Evolutionary conservation across 495 filamentous ascomycete genomes (phyloP), one percentile per base, ranked within the genome.

Genomic region (Penicillium lagena): DNA sequence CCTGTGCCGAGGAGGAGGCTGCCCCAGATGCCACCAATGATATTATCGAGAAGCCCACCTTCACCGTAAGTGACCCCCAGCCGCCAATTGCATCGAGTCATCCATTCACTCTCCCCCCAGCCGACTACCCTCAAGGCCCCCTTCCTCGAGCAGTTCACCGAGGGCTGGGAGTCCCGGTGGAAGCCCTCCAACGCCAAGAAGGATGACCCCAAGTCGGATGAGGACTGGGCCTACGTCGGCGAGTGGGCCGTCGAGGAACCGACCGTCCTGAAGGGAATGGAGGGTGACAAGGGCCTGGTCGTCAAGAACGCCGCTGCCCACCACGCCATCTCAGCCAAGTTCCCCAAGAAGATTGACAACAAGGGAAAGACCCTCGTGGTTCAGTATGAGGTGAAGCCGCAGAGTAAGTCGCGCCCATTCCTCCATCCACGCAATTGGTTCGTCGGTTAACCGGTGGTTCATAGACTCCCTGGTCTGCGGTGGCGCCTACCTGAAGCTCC

Each of bases 321-420:
- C 70, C 93, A 99, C 73, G 94, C 94, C 72, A 99, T 99, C 69
- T 97, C 94, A 37, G 89, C 94, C 71, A 97, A 97, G 71, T 97
- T 99, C 77, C 76, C 83, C 61, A 93, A 95, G 80, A 85, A 86
- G 71, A 86, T 99, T 58, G 86, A 96, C 67, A 93, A 93, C 76
- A 97, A 93, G 81, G 88, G 81, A 62, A 95, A 97, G 78, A 83
- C 86, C 40, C 76, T 99, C 38, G 94, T 99, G 45, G 90, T 97
- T 40, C 94, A 99, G 71, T 99, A 99, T 59, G 94, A 99, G 67
- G 94, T 99, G 59, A 97, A 99, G 82, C 86, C 96, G 51, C 94
- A 99, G 71, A 90, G 88, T 94, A 76, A 63, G 86, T 80, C 37
- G 14, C 34, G 39, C 14, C 22, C 46, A 40, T 38, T 9, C 29